These are phyloP conservation scores for Alternaria viburni DNA, from an alignment of 2,329 filamentous ascomycete genomes.

Conservation along the genomic window DNA sequence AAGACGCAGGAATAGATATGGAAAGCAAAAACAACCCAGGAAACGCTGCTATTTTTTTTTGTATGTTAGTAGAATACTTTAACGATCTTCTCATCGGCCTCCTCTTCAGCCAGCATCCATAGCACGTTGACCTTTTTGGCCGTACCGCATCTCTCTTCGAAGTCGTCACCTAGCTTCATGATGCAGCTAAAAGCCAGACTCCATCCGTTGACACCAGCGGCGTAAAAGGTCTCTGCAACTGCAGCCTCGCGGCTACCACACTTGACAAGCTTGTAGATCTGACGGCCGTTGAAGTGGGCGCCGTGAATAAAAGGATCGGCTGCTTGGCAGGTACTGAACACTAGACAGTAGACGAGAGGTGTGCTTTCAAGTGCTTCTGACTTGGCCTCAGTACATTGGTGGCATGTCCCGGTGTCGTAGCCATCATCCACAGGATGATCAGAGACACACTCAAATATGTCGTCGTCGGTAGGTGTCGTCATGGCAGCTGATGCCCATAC, in stretches of 20 bases:
- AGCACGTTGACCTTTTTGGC: slow-evolving; percentile 31
- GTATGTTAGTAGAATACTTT: slow-evolving; percentile 39
- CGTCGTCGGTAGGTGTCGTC: slow-evolving; percentile 36
- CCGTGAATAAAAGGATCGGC: slow-evolving; percentile 18
- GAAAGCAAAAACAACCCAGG: not conserved
- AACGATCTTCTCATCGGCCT: slow-evolving; percentile 19
- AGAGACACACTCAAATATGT: slow-evolving; percentile 32
- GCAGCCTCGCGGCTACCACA: slow-evolving; percentile 44
- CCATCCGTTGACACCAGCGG: slow-evolving; percentile 38
- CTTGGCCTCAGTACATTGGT: slow-evolving; percentile 36
- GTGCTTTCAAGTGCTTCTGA: slow-evolving; percentile 30
- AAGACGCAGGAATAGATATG: not conserved
- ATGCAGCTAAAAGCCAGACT: slow-evolving; percentile 42
- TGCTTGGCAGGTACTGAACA: slow-evolving; percentile 34
- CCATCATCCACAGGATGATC: slow-evolving; percentile 20
- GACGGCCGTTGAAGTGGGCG: slow-evolving; percentile 19
- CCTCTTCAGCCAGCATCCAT: slow-evolving; percentile 33
- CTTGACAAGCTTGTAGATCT: slow-evolving; percentile 40
- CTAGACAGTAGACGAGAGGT: slow-evolving; percentile 33
- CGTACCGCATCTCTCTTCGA: slow-evolving; percentile 22
- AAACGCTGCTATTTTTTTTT: not conserved
- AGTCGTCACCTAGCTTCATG: slow-evolving; percentile 30
- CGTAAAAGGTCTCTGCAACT: slow-evolving; percentile 36
- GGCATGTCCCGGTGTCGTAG: slow-evolving; percentile 24
- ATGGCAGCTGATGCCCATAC: slow-evolving; percentile 41